Evolutionary conservation across 805 yeast genomes (phyloP).

Genomic region (Saccharomycopsis sp.): DNA sequence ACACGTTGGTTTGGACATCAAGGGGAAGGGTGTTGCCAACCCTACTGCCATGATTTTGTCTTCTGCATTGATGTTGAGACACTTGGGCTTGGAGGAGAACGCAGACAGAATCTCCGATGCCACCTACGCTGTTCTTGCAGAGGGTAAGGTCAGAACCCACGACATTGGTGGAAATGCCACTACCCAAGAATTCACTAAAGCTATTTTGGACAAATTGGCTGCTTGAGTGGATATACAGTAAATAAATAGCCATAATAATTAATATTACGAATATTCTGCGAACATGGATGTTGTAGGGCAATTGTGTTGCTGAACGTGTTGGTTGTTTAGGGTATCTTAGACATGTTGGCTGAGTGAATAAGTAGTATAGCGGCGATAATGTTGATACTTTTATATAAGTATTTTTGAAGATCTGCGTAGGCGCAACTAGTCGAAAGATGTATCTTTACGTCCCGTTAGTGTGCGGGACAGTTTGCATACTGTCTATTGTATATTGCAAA

Average conservation of each 20-base stretch:
- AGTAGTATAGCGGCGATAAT: too few relatives aligned
- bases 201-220: constrained; percentile 64
- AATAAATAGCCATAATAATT: neutral
- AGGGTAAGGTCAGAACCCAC: constrained; percentile 75
- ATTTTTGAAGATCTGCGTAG: too few relatives aligned
- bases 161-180: constrained; percentile 89
- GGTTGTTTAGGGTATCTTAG: too few relatives aligned
- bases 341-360: too few relatives aligned
- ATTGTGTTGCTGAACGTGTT: too few relatives aligned
- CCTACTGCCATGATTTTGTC: constrained; percentile 97
- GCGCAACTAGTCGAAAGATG: too few relatives aligned
- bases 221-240: neutral
- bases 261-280: neutral
- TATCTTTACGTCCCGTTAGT: too few relatives aligned
- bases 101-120: constrained; percentile 88
- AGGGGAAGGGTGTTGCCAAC: constrained; percentile 92
- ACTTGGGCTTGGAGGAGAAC: constrained; percentile 76
- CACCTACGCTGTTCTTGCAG: constrained; percentile 82
- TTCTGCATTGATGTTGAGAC: constrained; percentile 87
- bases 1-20: constrained; percentile 95
- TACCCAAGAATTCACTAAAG: constrained; percentile 92
- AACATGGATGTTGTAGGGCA: too few relatives aligned
- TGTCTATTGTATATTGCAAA: too few relatives aligned
- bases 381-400: too few relatives aligned
- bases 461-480: too few relatives aligned